Percentiles rank a stretch among this genome's conserved stretches.
Evolutionary conservation across 768 basidiomycete genomes (phyloP).

Genomic region (Tulasnella sp.): DNA sequence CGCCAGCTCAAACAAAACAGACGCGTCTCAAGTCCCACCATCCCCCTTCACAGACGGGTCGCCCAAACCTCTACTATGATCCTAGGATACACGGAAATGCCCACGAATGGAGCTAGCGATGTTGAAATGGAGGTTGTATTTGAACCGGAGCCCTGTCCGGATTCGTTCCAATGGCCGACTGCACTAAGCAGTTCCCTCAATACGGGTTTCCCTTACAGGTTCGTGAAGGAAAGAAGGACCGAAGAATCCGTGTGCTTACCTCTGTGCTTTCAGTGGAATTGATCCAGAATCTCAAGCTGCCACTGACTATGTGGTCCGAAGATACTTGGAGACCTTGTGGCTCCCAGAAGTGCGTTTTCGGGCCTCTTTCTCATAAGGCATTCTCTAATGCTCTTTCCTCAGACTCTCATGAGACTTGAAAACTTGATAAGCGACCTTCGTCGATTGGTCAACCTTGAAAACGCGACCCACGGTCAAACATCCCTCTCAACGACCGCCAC

Average conservation of each 20-base stretch:
- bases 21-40: not conserved
- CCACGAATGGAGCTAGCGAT: not conserved
- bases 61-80: not conserved
- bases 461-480: not conserved
- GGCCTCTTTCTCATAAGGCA: not conserved
- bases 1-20: conserved; percentile 5
- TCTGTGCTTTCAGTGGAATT: conserved; percentile 9
- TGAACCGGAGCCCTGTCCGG: not conserved
- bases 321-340: conserved; percentile 29
- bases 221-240: not conserved
- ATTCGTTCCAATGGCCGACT: conserved; percentile 12
- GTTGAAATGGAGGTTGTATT: conserved; percentile 5
- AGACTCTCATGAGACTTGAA: conserved; percentile 20
- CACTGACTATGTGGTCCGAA: conserved; percentile 18
- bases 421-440: conserved; percentile 23
- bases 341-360: conserved; percentile 25
- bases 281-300: conserved; percentile 31
- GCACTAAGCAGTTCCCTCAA: not conserved
- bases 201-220: not conserved
- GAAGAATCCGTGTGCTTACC: not conserved
- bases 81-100: not conserved
- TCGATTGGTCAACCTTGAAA: conserved; percentile 18
- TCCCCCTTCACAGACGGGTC: not conserved
- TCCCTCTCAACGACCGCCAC: conserved; percentile 1
- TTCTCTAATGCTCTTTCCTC: not conserved